Evolutionary conservation across 2,329 filamentous ascomycete genomes (phyloP), one percentile per base, ranked within the genome.

Genomic region (Lasiodiplodia gonubiensis): DNA sequence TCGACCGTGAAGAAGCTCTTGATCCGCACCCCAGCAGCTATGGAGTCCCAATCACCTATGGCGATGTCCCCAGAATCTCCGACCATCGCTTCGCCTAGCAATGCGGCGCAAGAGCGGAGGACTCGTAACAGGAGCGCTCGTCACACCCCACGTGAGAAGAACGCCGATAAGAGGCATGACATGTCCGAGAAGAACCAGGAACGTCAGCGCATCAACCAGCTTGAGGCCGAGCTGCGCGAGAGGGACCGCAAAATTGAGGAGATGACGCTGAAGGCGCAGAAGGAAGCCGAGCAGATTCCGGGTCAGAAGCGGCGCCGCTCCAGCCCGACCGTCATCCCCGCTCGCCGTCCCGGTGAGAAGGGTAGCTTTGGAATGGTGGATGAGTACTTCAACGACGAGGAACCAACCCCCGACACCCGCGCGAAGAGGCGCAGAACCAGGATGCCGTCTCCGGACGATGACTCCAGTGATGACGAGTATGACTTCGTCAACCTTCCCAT

Each of bases 331-430:
- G n/a, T 54, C 23, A 67, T 67, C 6, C 66, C 66, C 11, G 57
- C 57, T n/a, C 57, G 51, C 21, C 66, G 25, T 37, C 66, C 66
- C 6, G 66, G 66, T 23, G 55, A 55, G 52, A 33, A 33, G n/a
- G 57, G 66, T 27, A 59, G 65, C 51, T 67, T 42, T 27, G 66
- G 66, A 27, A 48, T 64, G 25, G 23, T 67, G 6, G 66, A 67
- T 3, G 48, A 63, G 42, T 67, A 63, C 48, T 67, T 67, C 52
- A 4, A 25, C 25, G 18, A 42, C 33, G 52, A 49, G 6, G 27
- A 59, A 14, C 35, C 64, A 6, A 33, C 27, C 23, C n/a, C 21
- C n/a, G 37, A 21, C 12, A 3, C 52, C 21, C 14, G 53, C 6
- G n/a, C 53, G 5, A 66, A 66, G 52, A 55, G 53, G 42, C 39